A percentile compares a stretch with the other conserved stretches of the same genome.
These are phyloP conservation scores for Leccinum subgranulosum DNA, from an alignment of 768 basidiomycete species.

Conservation along the genomic window DNA sequence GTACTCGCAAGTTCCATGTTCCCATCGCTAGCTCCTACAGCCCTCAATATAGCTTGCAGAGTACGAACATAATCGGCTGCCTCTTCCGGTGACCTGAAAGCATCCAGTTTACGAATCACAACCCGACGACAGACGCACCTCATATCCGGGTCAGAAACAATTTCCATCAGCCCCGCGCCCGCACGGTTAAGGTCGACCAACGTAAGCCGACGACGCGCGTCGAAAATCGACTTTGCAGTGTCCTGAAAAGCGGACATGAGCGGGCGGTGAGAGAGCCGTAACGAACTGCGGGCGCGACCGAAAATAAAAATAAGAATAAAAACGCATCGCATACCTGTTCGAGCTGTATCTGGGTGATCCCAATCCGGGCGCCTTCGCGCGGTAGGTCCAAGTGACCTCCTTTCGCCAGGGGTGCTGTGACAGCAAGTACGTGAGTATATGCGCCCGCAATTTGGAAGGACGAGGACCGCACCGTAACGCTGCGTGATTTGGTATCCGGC, in stretches of 20 bases:
- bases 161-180: conserved; percentile 89
- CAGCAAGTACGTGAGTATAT: background rate
- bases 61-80: conserved; percentile 83
- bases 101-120: background rate
- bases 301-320: background rate
- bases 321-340: conserved; percentile 67
- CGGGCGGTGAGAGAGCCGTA: background rate
- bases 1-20: conserved; percentile 91
- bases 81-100: conserved; percentile 72
- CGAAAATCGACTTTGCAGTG: conserved; percentile 80
- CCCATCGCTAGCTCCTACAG: conserved; percentile 86
- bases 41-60: conserved; percentile 76
- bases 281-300: background rate
- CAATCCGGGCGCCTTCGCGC: conserved; percentile 44
- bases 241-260: conserved; percentile 50
- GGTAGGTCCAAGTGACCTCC: conserved; percentile 56
- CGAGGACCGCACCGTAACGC: conserved; percentile 65
- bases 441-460: background rate
- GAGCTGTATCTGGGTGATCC: conserved; percentile 91
- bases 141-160: conserved; percentile 93
- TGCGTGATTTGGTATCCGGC: conserved; percentile 97
- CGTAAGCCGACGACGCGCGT: conserved; percentile 47
- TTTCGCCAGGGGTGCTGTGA: conserved; percentile 72
- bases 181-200: conserved; percentile 89
- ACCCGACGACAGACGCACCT: conserved; percentile 39